Evolutionary conservation across 2,329 filamentous ascomycete genomes (phyloP).

Genomic region (Penicillium verrucosum): DNA sequence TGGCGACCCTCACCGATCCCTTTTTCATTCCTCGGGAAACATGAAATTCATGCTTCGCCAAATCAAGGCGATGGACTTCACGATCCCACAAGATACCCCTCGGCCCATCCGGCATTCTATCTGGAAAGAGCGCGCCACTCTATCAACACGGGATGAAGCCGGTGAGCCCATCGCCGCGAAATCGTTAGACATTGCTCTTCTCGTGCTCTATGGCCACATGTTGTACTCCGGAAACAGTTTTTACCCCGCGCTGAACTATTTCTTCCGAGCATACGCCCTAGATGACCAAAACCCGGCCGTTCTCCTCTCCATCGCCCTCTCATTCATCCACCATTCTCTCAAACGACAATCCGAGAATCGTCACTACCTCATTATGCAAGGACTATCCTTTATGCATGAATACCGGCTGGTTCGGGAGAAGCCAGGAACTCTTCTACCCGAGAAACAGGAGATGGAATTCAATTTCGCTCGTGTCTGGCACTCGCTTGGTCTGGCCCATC

Average conservation of each 20-base stretch:
- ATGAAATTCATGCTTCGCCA: constrained; percentile 91
- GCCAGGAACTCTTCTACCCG: constrained; percentile 40
- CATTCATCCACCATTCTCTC: constrained; percentile 83
- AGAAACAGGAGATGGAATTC: constrained; percentile 74
- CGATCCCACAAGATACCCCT: constrained; percentile 50
- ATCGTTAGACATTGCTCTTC: constrained; percentile 71
- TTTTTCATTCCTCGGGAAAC: constrained; percentile 75
- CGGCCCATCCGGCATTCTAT: constrained; percentile 40
- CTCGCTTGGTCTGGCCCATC: constrained; percentile 66
- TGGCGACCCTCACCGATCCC: constrained; percentile 56
- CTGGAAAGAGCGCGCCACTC: constrained; percentile 43
- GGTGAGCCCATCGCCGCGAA: constrained; percentile 37
- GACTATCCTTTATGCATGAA: constrained; percentile 71
- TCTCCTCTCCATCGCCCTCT: constrained; percentile 75
- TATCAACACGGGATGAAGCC: constrained; percentile 37
- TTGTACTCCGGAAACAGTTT: constrained; percentile 81
- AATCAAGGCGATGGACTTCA: constrained; percentile 82
- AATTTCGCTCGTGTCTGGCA: constrained; percentile 77
- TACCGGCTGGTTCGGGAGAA: constrained; percentile 63
- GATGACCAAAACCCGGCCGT: constrained; percentile 74
- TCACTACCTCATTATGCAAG: constrained; percentile 82
- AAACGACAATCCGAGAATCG: constrained; percentile 88
- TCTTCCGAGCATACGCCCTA: constrained; percentile 70
- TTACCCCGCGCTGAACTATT: constrained; percentile 81
- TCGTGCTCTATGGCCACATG: constrained; percentile 88